Evolutionary conservation across 768 basidiomycete genomes (phyloP), one percentile per base, ranked within the genome.

Genomic region (Russula sp.): DNA sequence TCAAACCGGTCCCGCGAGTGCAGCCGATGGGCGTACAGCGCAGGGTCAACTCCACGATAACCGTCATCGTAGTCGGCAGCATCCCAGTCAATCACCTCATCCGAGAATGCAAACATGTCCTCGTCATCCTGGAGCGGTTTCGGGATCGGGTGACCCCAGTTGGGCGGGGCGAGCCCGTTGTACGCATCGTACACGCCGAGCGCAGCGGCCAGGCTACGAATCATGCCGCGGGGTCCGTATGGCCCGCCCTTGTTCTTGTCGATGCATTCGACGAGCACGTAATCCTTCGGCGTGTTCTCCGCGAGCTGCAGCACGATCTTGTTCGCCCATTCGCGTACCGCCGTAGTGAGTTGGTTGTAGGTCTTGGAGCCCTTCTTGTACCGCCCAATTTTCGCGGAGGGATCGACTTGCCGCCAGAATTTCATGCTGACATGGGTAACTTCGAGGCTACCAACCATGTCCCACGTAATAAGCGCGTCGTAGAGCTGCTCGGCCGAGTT

Each of bases 401-500:
- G 2, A 3, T 57, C 53, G 7, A 64, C 45, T 44, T 64, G 63
- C 45, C 44, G 34, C 57, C 71, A 73, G 70, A 74, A 74, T 10
- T 71, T 68, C 55, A 70, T 68, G 56, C 71, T 73, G 59, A 67
- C 64, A 9, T 51, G 11, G 2, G 71, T 71, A n/a, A 72, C 63
- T 6, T 55, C 56, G 31, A 74, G 39, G 13, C 10, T 22, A 45
- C 68, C 70, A 16, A 55, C 37, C 5, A 37, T 62, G 20, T 70
- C 60, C 73, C 72, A 75, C 22, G 66, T 68, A 32, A 59, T 53
- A 39, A 71, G 50, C 0, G 73, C 68, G 34, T 65, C 54, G 62
- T 74, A 74, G 56, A 73, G 71, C 62, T 71, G 73, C 55, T 72
- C 71, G 6, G 71, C 71, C 13, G 63, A 67, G 47, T 73, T 70